These are phyloP conservation scores for Hemerocallis citrina DNA, from an alignment of 106 monocot genomes.

Conservation along the genomic window DNA sequence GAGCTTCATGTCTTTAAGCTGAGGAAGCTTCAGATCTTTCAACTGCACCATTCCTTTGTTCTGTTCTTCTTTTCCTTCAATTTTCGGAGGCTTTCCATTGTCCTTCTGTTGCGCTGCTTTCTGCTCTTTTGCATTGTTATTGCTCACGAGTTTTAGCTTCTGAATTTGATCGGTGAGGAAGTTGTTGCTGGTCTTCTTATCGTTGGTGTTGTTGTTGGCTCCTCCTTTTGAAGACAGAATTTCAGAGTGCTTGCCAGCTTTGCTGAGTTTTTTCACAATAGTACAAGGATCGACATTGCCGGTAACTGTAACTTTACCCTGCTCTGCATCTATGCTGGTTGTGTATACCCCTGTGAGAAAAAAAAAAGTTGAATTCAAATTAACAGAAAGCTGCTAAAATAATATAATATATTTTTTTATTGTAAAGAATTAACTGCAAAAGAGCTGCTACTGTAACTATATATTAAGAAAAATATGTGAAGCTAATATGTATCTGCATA, in stretches of 20 bases:
- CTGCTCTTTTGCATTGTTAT: conserved; percentile 11
- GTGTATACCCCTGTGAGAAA: conserved; percentile 42
- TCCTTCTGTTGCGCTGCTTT: conserved; percentile 10
- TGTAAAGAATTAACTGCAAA: too few species aligned
- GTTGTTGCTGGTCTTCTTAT: too few species aligned
- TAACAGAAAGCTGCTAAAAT: neutral
- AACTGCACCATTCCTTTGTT: conserved; percentile 5
- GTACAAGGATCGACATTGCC: conserved; percentile 47
- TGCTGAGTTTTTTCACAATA: conserved; percentile 50
- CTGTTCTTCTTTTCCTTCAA: conserved; percentile 10
- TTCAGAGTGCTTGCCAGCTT: conserved; percentile 56
- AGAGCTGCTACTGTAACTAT: neutral
- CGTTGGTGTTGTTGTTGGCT: neutral
- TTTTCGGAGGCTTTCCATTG: too few species aligned
- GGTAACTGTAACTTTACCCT: conserved; percentile 55
- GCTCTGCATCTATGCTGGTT: conserved; percentile 39
- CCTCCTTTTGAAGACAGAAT: conserved; percentile 21
- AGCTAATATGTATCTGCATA: too few species aligned
- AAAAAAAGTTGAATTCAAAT: too few species aligned
- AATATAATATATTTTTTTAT: neutral
- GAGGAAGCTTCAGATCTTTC: conserved; percentile 40
- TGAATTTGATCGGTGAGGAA: conserved; percentile 14
- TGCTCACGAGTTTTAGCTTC: conserved; percentile 15
- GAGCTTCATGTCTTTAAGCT: conserved; percentile 42
- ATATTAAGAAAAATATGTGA: neutral